Base-by-base conservation (phyloP, 1,139 yeast genomes). In the Candida buenavistaensis region DNA sequence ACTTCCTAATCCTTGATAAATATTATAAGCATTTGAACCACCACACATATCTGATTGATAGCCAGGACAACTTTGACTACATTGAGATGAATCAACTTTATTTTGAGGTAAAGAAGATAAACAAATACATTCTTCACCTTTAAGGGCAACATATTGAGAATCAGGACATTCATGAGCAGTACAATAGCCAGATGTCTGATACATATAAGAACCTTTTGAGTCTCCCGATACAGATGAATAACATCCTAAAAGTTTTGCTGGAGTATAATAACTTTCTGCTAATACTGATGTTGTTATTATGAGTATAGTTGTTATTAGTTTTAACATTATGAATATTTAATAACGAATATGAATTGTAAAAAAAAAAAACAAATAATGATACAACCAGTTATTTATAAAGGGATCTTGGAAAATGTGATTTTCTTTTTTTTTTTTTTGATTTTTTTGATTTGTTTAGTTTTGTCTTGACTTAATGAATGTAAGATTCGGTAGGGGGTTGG, bases 81-180 rank as follows among this genome's bases (percentile, higher is more conserved):
- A 83, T 20, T 44, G 38, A 7, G 64, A 37, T 4, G 41, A 31
- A 15, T 36, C 46, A 12, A 45, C 42, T 31, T 54, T 51, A 13
- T 59, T 44, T 2, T 67, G 44, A 1, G 95, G 95, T 13, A 68
- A 51, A 1, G 62, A 45, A 41, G 62, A 52, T 41, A 90, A 85
- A 58, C 96, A 87, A 51, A 67, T 77, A 59, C 96, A 87, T 14
- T 62, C 57, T 35, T 63, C 54, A 26, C 88, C 90, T 12, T 62
- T 59, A 29, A 82, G 48, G 6, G 92, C 95, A 48, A 80, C 72
- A 48, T 77, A 82, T 3, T 78, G 61, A 38, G 62, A 68, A 16
- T 61, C 57, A 4, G 72, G 56, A 55, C 90, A 82, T 29, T 51
- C 47, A 5, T 14, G 11, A 0, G 36, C 31, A 3, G 69, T 47